Evolutionary conservation across 345 rosid species (phyloP).

Genomic region (Melastoma malabathricum): DNA sequence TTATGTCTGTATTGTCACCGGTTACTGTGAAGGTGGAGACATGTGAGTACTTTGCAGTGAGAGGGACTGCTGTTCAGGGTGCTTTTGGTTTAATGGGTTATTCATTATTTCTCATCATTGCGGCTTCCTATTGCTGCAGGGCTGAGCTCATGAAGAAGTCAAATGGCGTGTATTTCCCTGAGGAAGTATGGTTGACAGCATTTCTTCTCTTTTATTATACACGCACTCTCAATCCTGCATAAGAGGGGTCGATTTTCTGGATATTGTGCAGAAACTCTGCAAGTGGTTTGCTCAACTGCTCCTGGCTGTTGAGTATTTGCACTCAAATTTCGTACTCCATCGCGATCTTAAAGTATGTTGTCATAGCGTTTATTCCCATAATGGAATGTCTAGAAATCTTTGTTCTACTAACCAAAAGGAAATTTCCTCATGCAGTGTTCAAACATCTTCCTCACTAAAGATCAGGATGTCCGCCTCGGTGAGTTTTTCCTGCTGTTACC

Average conservation of each 20-base stretch:
- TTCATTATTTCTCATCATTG: not conserved
- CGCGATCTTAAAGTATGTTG: slow-evolving; percentile 77
- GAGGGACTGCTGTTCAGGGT: slow-evolving; percentile 1
- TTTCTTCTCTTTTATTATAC: not conserved
- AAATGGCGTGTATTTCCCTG: slow-evolving; percentile 79
- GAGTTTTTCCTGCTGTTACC: slow-evolving; percentile 15
- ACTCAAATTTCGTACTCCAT: slow-evolving; percentile 89
- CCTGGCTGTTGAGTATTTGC: slow-evolving; percentile 89
- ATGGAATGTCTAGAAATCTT: no score
- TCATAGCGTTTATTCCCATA: no score
- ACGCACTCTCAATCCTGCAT: not conserved
- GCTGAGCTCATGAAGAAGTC: slow-evolving; percentile 93
- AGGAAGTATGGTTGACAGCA: slow-evolving; percentile 39
- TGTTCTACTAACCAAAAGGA: no score
- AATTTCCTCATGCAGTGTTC: slow-evolving; percentile 52
- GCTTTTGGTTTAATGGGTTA: not conserved
- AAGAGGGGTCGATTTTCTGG: not conserved
- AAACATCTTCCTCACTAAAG: slow-evolving; percentile 92
- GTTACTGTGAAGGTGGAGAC: slow-evolving; percentile 99
- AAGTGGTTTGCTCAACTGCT: slow-evolving; percentile 91
- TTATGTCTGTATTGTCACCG: slow-evolving; percentile 95
- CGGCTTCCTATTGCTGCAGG: slow-evolving; percentile 20
- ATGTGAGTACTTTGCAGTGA: slow-evolving; percentile 47
- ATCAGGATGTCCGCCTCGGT: slow-evolving; percentile 93
- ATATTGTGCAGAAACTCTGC: slow-evolving; percentile 64